Base-by-base conservation (phyloP, 169 alveolate species). In the Eimeria acervulina region DNA sequence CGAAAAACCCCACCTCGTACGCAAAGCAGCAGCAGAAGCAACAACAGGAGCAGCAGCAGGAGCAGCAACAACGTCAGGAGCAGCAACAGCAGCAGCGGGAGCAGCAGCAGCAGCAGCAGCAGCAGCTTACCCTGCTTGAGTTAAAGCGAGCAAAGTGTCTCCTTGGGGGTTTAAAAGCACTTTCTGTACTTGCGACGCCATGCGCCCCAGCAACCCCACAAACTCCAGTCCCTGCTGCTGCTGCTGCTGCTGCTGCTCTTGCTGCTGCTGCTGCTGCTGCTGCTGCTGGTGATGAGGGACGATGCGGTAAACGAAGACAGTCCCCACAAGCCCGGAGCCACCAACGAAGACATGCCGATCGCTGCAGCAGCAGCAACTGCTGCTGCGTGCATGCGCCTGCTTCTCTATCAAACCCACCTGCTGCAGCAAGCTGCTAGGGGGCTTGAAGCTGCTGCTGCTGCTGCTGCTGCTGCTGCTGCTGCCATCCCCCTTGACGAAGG, bases 321-420 rank as follows among this genome's bases (percentile, higher is more conserved):
- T 74, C 40, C 84, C 84, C 6, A 74, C 84, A 33, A 74, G 84
- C 5, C 84, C 84, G 13, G 84, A 28, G 40, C 84, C 84, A 4
- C 84, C 84, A 5, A 74, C 47, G 17, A 74, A 74, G n/a, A 74
- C 84, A 40, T 74, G 84, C 52, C 23, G 8, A 40, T 74, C 84
- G 3, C 28, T 74, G 47, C 84, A 74, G 84, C 84, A 74, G 84
- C 84, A 74, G 84, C 55, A 47, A 12, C 55, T 47, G 55, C 55
- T 47, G 55, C 55, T 47, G 55, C 55, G 55, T 47, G 55, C 84
- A 74, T 74, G 84, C 84, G 84, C 84, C 47, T 74, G 84, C 84
- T 74, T 74, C 40, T 74, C 84, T 26, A 74, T 74, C 4, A 74
- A 26, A 6, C 52, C 84, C 7, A 74, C 84, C 4, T 17, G 84